phyloP scores from a whole-genome alignment of 176 grass and related monocot genomes.

The Rhynchospora tenuis region DNA sequence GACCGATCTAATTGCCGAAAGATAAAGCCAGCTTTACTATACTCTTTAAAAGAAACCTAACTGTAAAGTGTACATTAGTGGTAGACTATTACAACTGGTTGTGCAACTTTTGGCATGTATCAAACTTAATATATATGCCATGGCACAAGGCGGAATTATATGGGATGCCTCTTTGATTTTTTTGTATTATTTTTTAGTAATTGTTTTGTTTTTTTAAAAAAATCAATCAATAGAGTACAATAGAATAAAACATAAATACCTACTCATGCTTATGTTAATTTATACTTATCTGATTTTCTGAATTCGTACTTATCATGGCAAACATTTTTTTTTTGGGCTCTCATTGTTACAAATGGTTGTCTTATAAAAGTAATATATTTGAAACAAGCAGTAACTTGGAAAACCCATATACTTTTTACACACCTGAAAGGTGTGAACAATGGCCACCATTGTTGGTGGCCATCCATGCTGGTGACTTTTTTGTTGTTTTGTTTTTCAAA shows the following conservation, averaged over 20 bases:
- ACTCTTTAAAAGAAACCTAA: neutral
- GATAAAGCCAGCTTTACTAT: neutral
- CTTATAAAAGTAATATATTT: neutral
- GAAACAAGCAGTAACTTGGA: neutral
- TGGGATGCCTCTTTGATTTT: neutral
- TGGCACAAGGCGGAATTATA: neutral
- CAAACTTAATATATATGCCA: neutral
- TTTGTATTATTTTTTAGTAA: neutral
- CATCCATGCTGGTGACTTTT: neutral
- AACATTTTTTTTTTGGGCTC: no score
- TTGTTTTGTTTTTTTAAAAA: neutral
- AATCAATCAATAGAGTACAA: neutral
- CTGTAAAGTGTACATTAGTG: neutral
- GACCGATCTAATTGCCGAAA: neutral
- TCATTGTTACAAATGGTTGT: no score
- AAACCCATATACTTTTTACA: neutral
- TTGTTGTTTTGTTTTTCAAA: neutral
- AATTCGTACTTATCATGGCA: no score
- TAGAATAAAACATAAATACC: no score
- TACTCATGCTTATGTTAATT: no score
- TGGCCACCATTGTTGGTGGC: neutral
- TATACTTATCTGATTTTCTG: no score
- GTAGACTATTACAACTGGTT: neutral
- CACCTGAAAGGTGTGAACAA: neutral
- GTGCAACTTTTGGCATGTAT: neutral